Conservation (phyloP, 345 rosid genomes). For the Excoecaria agallocha region DNA sequence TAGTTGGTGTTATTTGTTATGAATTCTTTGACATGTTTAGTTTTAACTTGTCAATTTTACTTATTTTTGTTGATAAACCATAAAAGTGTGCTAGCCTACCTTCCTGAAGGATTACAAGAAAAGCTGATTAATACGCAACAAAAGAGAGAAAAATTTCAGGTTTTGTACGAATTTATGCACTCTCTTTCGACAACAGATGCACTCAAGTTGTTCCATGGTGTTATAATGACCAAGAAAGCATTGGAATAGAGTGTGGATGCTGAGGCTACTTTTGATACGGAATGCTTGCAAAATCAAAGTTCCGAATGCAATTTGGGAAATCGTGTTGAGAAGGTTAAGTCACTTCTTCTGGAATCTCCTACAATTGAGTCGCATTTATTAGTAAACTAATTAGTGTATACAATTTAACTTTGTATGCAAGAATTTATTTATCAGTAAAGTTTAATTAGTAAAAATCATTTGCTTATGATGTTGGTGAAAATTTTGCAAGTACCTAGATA, state of each 20-base stretch:
- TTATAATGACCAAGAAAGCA: conserved; percentile 32
- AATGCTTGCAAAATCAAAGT: conserved; percentile 21
- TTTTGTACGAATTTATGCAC: conserved; percentile 43
- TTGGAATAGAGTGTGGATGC: conserved; percentile 26
- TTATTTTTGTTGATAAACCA: conserved; percentile 5
- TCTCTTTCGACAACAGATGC: conserved; percentile 54
- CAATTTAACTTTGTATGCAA: neutral
- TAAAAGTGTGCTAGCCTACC: conserved; percentile 57
- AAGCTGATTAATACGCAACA: conserved; percentile 48
- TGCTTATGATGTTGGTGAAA: neutral
- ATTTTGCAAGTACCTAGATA: neutral
- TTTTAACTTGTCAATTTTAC: neutral
- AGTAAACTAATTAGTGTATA: conserved; percentile 10
- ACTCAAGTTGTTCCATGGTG: conserved; percentile 43
- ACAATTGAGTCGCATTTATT: conserved; percentile 34
- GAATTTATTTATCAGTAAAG: neutral
- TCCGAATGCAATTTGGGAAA: conserved; percentile 32
- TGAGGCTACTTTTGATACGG: conserved; percentile 19
- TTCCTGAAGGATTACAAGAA: conserved; percentile 54
- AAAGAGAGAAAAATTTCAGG: conserved; percentile 35
- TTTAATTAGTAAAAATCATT: too few relatives aligned
- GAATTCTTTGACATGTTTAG: neutral
- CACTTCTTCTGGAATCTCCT: conserved; percentile 51
- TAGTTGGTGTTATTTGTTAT: neutral
- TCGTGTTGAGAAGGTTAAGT: conserved; percentile 44